Percentiles rank a stretch among this genome's conserved stretches.
Conservation (phyloP, 495 filamentous ascomycete genomes). For the Xylaria palmicola region DNA sequence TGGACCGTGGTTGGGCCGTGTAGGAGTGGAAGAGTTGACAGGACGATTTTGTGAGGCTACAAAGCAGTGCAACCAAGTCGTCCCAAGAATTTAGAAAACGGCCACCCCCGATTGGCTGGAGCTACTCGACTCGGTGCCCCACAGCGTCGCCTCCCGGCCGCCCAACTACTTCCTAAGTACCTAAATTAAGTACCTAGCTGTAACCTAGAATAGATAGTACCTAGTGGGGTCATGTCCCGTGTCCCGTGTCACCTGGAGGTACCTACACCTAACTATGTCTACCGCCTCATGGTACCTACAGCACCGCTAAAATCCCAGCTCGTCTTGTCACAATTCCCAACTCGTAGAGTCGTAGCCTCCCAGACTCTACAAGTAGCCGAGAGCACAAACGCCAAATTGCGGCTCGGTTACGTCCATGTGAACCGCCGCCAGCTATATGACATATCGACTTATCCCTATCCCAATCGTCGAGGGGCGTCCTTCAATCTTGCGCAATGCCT, state of each 20-base stretch:
- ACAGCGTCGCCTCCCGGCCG: not conserved
- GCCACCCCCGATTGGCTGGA: slow-evolving; percentile 38
- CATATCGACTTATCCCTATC: slow-evolving; percentile 5
- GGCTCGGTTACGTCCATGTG: not conserved
- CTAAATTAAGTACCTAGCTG: not conserved
- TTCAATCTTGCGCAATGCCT: slow-evolving; percentile 40
- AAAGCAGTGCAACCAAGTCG: slow-evolving; percentile 10
- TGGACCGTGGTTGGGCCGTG: slow-evolving; percentile 2
- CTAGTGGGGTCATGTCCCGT: no score
- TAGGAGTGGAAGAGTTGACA: slow-evolving; percentile 1
- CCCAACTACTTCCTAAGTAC: not conserved
- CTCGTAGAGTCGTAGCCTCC: no score
- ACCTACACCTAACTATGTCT: no score
- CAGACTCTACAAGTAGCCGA: not conserved
- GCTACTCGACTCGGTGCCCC: slow-evolving; percentile 26
- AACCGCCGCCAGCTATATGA: not conserved
- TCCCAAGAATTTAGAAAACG: slow-evolving; percentile 26
- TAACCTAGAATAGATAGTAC: no score
- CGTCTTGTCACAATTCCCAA: not conserved
- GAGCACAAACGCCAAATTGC: not conserved
- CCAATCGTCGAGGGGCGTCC: slow-evolving; percentile 17
- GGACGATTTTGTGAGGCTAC: slow-evolving; percentile 16
- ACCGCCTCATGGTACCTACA: no score
- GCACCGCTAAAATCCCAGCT: no score
- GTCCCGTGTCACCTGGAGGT: no score